Percentiles rank a stretch among this genome's conserved stretches.
Evolutionary conservation across 805 yeast genomes (phyloP).

Genomic region (Torulaspora delbrueckii): DNA sequence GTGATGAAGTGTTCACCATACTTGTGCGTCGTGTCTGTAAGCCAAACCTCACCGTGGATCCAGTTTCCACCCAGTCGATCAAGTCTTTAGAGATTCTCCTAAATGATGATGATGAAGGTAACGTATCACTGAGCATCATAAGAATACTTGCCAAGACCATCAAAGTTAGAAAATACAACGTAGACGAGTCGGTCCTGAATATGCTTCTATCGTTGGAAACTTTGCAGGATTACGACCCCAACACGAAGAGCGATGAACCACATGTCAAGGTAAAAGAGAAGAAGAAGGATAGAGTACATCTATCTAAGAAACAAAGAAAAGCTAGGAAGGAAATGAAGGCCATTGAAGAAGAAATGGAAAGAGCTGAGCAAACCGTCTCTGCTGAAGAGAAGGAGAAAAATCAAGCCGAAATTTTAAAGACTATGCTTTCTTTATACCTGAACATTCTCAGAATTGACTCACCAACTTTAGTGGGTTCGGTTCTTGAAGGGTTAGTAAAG

Average conservation of each 20-base stretch:
- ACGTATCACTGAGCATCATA: conserved; percentile 67
- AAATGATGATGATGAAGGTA: conserved; percentile 77
- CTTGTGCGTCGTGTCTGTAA: conserved; percentile 64
- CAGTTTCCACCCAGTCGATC: conserved; percentile 54
- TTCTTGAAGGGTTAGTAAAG: conserved; percentile 84
- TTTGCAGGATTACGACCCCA: conserved; percentile 69
- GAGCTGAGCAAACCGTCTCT: conserved; percentile 83
- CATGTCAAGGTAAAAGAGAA: conserved; percentile 48
- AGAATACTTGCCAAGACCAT: conserved; percentile 64
- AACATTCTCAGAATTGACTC: conserved; percentile 65
- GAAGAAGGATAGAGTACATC: conserved; percentile 85
- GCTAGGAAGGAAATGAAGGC: conserved; percentile 78
- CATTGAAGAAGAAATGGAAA: conserved; percentile 83
- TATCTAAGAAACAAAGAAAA: conserved; percentile 86
- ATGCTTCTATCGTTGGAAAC: conserved; percentile 63
- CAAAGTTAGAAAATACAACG: conserved; percentile 66
- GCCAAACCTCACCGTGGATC: conserved; percentile 44
- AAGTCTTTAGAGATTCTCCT: conserved; percentile 65
- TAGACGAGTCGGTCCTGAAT: conserved; percentile 78
- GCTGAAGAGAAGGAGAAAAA: conserved; percentile 79
- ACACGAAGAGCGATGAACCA: conserved; percentile 44
- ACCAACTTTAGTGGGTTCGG: conserved; percentile 71
- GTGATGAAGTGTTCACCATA: conserved; percentile 66
- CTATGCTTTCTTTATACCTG: conserved; percentile 66
- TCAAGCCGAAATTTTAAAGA: conserved; percentile 79